phyloP scores from a whole-genome alignment of 768 basidiomycete species.

The Boletus pseudopeckii region DNA sequence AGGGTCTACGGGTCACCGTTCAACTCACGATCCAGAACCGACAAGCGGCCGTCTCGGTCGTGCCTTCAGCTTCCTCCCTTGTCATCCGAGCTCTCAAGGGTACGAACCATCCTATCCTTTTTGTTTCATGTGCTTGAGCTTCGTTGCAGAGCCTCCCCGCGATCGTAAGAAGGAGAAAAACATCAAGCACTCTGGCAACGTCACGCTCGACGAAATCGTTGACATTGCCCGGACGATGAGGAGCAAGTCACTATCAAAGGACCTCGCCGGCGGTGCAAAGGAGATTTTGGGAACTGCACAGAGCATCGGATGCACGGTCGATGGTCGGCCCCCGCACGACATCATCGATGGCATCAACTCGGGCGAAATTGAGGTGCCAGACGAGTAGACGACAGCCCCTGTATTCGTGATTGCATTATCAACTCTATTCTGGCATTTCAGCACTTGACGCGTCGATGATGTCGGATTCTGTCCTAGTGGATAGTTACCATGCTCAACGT shows the following conservation, averaged over 20 bases:
- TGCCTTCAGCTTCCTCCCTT: slow-evolving; percentile 94
- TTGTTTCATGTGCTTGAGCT: not conserved
- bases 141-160: slow-evolving; percentile 82
- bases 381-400: slow-evolving; percentile 54
- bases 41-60: slow-evolving; percentile 95
- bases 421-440: slow-evolving; percentile 12
- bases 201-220: slow-evolving; percentile 88
- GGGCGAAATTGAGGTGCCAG: slow-evolving; percentile 82
- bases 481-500: not conserved
- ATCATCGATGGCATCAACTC: slow-evolving; percentile 84
- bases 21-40: slow-evolving; percentile 99
- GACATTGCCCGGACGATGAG: slow-evolving; percentile 97
- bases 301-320: slow-evolving; percentile 94
- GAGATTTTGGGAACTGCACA: slow-evolving; percentile 99
- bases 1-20: slow-evolving; percentile 98
- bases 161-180: slow-evolving; percentile 99
- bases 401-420: slow-evolving; percentile 20
- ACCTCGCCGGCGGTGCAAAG: slow-evolving; percentile 84
- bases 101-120: slow-evolving; percentile 35
- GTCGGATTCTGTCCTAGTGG: not conserved
- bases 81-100: slow-evolving; percentile 99
- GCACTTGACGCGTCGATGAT: not conserved
- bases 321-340: slow-evolving; percentile 91
- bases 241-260: slow-evolving; percentile 90
- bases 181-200: slow-evolving; percentile 97